Conservation (phyloP, 2,329 filamentous ascomycete species). For the Apiospora phragmitis region DNA sequence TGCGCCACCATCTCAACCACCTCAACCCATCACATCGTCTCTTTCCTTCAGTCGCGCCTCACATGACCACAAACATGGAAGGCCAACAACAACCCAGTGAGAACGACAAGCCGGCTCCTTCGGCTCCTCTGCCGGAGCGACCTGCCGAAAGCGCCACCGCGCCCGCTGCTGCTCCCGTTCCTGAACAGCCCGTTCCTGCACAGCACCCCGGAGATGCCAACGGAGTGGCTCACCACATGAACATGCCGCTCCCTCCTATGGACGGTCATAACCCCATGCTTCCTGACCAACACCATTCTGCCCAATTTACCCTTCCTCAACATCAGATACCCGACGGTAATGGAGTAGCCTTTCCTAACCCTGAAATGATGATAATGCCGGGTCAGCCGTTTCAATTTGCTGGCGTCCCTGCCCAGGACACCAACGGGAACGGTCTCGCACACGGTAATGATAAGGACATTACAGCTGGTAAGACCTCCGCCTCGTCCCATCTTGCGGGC, state of each 20-base stretch:
- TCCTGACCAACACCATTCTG: conserved; percentile 6
- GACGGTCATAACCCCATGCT: conserved; percentile 11
- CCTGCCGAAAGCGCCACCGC: neutral
- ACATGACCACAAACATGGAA: conserved; percentile 3
- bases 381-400: conserved; percentile 10
- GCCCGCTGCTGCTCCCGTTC: neutral
- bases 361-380: conserved; percentile 15
- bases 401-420: neutral
- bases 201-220: neutral
- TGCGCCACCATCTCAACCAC: conserved; percentile 3
- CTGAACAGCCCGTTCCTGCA: neutral
- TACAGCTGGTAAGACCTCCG: conserved; percentile 4
- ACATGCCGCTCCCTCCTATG: conserved; percentile 8
- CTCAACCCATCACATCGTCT: neutral
- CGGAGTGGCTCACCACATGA: neutral
- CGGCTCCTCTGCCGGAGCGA: neutral
- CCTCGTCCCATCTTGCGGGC: neutral
- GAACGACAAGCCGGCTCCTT: neutral
- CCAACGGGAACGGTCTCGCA: neutral
- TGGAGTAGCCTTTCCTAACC: conserved; percentile 12
- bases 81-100: neutral
- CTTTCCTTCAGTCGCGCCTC: neutral
- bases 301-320: conserved; percentile 4
- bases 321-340: conserved; percentile 9
- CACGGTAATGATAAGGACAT: conserved; percentile 12